Conservation (phyloP, 1,139 yeast species). For the Citeromyces hawaiiensis region DNA sequence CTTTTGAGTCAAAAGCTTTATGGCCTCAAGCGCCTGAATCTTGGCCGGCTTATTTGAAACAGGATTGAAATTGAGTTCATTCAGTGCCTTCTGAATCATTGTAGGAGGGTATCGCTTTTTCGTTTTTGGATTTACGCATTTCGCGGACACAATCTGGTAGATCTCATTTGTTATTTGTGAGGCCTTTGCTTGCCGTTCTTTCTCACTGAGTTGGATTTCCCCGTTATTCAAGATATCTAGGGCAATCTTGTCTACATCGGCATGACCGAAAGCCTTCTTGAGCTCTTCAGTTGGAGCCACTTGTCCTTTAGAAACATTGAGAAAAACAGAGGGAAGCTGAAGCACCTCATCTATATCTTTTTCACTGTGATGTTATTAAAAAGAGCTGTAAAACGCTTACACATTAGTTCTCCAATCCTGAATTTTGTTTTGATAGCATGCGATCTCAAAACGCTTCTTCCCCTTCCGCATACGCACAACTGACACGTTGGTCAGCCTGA, state of each 20-base stretch:
- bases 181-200: constrained; percentile 71
- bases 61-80: constrained; percentile 70
- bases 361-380: constrained; percentile 27
- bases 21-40: constrained; percentile 85
- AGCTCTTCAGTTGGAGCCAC: constrained; percentile 87
- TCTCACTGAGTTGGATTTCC: constrained; percentile 87
- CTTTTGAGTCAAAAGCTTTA: constrained; percentile 57
- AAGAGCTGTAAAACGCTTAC: constrained; percentile 14
- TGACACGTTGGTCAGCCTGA: constrained; percentile 86
- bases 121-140: constrained; percentile 82
- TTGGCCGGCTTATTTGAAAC: constrained; percentile 74
- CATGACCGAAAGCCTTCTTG: constrained; percentile 58
- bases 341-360: constrained; percentile 91
- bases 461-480: constrained; percentile 84
- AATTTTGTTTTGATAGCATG: constrained; percentile 93
- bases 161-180: constrained; percentile 76
- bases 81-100: constrained; percentile 80
- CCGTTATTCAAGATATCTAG: constrained; percentile 78
- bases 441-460: constrained; percentile 83
- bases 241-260: constrained; percentile 62
- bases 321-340: constrained; percentile 89
- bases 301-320: constrained; percentile 88
- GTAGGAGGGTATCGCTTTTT: constrained; percentile 90
- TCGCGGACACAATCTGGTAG: constrained; percentile 71
- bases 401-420: constrained; percentile 87